Base-by-base conservation (phyloP, 345 rosid species). In the Triadica sebifera region DNA sequence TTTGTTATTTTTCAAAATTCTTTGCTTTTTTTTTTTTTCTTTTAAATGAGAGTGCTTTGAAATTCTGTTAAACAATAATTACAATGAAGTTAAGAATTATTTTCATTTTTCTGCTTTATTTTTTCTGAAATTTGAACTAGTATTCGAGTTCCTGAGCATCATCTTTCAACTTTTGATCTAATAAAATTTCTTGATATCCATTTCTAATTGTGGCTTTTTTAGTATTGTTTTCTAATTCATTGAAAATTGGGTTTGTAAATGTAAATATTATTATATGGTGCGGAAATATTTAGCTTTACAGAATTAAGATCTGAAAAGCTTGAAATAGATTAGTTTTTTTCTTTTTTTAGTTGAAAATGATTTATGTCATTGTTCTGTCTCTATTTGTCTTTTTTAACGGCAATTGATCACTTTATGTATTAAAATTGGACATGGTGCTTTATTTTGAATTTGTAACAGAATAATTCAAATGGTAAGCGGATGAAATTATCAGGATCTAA, bases 391-490 rank as follows among this genome's bases (percentile, higher is more conserved):
- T 25, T 16, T 61, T 13, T 61, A 61, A 61, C 20, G 12, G 46
- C 13, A 64, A 19, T 19, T 20, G 6, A 6, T 39, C 45, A 38
- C 22, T 41, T 64, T 41, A 19, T 64, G 15, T 41, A 13, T 39
- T 17, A n/a, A 17, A 64, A 64, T 64, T 39, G 17, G 13, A 1
- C 47, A 51, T 70, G 24, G 19, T 64, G 52, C 12, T 65, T 65
- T 5, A 12, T 69, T 47, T 45, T 74, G 12, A 64, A 0, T 71
- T 79, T 67, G 34, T 29, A 13, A 45, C 78, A 79, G 82, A 71
- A 79, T 29, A 76, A 79, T 61, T 71, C 79, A 10, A 72, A 37
- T 66, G 73, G 49, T 15, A 80, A 75, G 74, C 64, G 70, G 65
- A 65, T 62, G 70, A 80, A 75, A 68, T 11, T 49, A 37, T 52